phyloP scores from a whole-genome alignment of 2,329 filamentous ascomycete genomes.

The Paecilomyces fulvus region DNA sequence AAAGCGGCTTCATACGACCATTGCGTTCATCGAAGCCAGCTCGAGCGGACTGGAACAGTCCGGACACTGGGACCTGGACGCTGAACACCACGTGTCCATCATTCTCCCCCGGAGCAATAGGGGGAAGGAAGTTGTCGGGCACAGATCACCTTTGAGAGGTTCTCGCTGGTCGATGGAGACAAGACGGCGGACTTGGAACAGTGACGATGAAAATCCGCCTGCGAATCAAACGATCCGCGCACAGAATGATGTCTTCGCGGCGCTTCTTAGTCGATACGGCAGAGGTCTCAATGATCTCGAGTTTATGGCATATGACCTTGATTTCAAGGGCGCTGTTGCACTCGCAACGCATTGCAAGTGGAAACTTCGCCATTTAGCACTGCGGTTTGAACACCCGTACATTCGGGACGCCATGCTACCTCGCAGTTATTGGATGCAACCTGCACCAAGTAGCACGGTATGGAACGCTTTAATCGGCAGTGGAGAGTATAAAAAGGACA shows the following conservation, averaged over 20 bases:
- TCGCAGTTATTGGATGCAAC: constrained; percentile 20
- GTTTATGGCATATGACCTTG: constrained; percentile 24
- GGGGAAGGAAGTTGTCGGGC: background rate
- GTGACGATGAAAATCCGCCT: constrained; percentile 1
- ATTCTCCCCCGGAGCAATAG: constrained; percentile 5
- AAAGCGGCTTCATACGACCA: constrained; percentile 21
- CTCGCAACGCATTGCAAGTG: constrained; percentile 13
- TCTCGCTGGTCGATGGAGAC: background rate
- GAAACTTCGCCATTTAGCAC: constrained; percentile 21
- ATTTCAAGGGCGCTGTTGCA: constrained; percentile 18
- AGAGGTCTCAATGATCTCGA: constrained; percentile 20
- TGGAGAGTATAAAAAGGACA: constrained; percentile 11
- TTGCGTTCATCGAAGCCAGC: constrained; percentile 21
- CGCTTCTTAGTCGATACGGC: constrained; percentile 17
- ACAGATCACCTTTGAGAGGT: constrained; percentile 2
- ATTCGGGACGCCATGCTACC: constrained; percentile 22
- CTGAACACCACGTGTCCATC: constrained; percentile 8
- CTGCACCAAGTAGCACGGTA: constrained; percentile 16
- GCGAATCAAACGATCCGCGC: constrained; percentile 13
- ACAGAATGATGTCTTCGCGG: constrained; percentile 18
- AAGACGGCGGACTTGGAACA: background rate
- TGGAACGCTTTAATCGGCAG: constrained; percentile 26
- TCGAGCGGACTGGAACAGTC: background rate
- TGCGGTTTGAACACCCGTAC: constrained; percentile 27
- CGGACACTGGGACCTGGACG: constrained; percentile 2